Evolutionary conservation across 129 eudicot genomes (phyloP), one percentile per base, ranked within the genome.

Genomic region (Tanacetum coccineum): DNA sequence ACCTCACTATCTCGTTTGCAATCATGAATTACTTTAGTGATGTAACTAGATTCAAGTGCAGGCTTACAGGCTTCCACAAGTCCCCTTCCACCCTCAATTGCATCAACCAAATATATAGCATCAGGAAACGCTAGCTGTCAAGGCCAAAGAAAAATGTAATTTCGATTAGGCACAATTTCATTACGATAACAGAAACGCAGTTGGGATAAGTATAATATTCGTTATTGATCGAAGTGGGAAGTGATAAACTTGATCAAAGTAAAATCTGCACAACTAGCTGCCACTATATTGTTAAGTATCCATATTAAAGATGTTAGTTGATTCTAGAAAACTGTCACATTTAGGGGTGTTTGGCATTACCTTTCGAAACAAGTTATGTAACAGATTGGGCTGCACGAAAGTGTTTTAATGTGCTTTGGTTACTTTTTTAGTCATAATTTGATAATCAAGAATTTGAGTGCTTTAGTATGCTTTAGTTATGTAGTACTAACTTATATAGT

Each of bases 1-100:
- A 89, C 96, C 96, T 89, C 94, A 75, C 96, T 89, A 86, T 89
- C 99, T 44, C 96, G 88, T 79, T 94, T 94, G 95, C 99, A 94
- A 78, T 94, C 99, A 76, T 94, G 99, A 77, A 89, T 89, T 50
- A 94, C 96, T 89, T 94, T 89, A 50, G 95, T 94, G 96, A 94
- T 73, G 90, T 89, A 58, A 59, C 78, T 78, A 74, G 99, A 94
- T 81, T 94, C 99, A 68, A 94, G 96, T 62, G 95, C 99, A 77
- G 99, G 99, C 91, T 94, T 89, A 84, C 99, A 94, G 50, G 99
- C 99, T 82, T 86, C 78, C 67, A 94, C 83, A 68, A 94, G 89
- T 76, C 71, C 20, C 68, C 76, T 83, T 70, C 96, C 94, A 44
- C 94, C 96, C 78, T 77, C 78, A 79, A 83, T 81, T 48, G 94